Evolutionary conservation across 2,329 filamentous ascomycete species (phyloP).

Genomic region (Nemania bipapillata): DNA sequence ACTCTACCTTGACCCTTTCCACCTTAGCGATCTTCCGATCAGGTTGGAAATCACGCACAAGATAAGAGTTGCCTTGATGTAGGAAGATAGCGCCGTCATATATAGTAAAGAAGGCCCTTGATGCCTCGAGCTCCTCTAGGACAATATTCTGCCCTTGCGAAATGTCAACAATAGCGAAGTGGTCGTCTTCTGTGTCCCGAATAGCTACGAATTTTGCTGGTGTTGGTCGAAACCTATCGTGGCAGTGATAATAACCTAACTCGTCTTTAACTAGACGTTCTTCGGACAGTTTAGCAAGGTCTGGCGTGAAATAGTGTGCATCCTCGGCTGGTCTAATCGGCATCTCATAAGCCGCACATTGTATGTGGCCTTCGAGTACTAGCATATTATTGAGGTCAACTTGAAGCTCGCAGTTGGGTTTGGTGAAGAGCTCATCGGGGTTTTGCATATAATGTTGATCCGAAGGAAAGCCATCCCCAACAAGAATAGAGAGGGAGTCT

Average conservation of each 20-base stretch:
- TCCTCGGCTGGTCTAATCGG: constrained; percentile 85
- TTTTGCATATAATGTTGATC: constrained; percentile 99
- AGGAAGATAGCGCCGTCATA: constrained; percentile 98
- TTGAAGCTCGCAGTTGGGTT: constrained; percentile 87
- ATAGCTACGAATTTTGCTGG: constrained; percentile 88
- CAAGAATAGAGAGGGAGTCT: constrained; percentile 88
- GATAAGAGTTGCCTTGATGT: constrained; percentile 92
- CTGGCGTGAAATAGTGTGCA: constrained; percentile 78
- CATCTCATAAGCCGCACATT: constrained; percentile 96
- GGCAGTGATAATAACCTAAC: constrained; percentile 87
- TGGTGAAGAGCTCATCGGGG: constrained; percentile 90
- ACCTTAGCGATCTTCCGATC: constrained; percentile 86
- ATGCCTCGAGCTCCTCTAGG: constrained; percentile 94
- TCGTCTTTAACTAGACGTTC: constrained; percentile 79
- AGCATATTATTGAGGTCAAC: constrained; percentile 93
- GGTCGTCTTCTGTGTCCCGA: constrained; percentile 85
- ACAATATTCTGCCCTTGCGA: constrained; percentile 84
- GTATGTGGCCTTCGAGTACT: constrained; percentile 90
- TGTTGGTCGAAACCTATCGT: constrained; percentile 84
- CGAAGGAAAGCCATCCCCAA: constrained; percentile 88
- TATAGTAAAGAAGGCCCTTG: constrained; percentile 91
- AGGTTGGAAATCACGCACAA: constrained; percentile 87
- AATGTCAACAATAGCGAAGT: constrained; percentile 92
- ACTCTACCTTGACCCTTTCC: constrained; percentile 88
- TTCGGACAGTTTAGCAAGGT: constrained; percentile 75